Conservation (phyloP, 2,329 filamentous ascomycete genomes). For the Cytospora piceae region DNA sequence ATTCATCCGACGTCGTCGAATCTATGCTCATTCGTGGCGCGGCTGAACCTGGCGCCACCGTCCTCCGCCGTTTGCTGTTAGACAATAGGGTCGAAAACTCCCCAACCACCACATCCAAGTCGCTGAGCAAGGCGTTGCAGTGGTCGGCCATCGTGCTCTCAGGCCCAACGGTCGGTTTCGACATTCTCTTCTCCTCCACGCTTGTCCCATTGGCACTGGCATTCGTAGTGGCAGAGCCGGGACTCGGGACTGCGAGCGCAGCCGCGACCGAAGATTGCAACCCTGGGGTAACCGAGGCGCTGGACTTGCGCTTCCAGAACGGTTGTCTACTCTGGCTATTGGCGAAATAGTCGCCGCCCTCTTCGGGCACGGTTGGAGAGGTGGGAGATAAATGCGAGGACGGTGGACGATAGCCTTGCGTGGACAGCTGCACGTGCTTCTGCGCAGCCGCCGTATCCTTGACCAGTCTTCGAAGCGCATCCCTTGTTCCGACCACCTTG, state of each 20-base stretch:
- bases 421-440: constrained; percentile 61
- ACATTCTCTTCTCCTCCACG: constrained; percentile 42
- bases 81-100: constrained; percentile 80
- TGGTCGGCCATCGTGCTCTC: constrained; percentile 77
- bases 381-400: constrained; percentile 47
- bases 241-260: constrained; percentile 48
- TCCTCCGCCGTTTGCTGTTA: constrained; percentile 78
- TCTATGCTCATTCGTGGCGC: constrained; percentile 71
- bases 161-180: constrained; percentile 48
- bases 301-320: constrained; percentile 93
- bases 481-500: constrained; percentile 82
- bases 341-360: constrained; percentile 58
- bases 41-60: constrained; percentile 56
- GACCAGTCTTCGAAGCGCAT: constrained; percentile 83
- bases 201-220: constrained; percentile 13
- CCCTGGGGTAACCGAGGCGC: constrained; percentile 50
- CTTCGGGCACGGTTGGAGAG: constrained; percentile 49
- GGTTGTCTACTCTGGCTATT: constrained; percentile 63
- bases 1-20: constrained; percentile 81
- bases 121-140: constrained; percentile 79
- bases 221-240: constrained; percentile 40
- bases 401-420: constrained; percentile 40
- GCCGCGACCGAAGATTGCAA: constrained; percentile 46
- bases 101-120: constrained; percentile 80
- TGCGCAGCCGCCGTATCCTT: constrained; percentile 75